These are phyloP conservation scores for Sphaceloma murrayae DNA, from an alignment of 2,329 filamentous ascomycete genomes.

Conservation along the genomic window DNA sequence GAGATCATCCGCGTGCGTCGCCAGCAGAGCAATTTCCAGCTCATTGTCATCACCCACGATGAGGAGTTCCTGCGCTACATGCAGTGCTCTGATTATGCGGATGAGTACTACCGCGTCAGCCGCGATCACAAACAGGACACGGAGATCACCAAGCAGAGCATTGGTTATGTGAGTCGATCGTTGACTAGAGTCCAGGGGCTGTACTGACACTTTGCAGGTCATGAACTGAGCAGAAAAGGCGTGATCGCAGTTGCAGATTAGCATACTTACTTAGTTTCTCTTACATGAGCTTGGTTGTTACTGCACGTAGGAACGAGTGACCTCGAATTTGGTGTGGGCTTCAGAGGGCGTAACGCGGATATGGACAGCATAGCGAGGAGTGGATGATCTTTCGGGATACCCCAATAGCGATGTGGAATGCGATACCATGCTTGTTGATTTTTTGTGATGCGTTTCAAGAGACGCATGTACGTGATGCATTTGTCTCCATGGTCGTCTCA, in stretches of 20 bases:
- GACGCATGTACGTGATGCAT: no score
- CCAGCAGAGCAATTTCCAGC: conserved; percentile 88
- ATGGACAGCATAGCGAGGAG: conserved; percentile 8
- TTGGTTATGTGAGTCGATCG: conserved; percentile 29
- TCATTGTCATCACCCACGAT: conserved; percentile 98
- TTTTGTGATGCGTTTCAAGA: conserved; percentile 3
- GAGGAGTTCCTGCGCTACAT: conserved; percentile 91
- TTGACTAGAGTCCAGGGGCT: background rate
- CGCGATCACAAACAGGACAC: conserved; percentile 80
- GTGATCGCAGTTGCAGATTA: no score
- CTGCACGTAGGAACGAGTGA: no score
- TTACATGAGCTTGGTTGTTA: no score
- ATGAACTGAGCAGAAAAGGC: conserved; percentile 13
- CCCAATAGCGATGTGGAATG: conserved; percentile 7
- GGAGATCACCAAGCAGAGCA: conserved; percentile 58
- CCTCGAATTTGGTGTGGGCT: background rate
- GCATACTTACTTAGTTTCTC: background rate
- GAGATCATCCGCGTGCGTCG: conserved; percentile 76
- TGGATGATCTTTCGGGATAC: conserved; percentile 1
- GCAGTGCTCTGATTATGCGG: conserved; percentile 87
- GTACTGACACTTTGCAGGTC: conserved; percentile 9
- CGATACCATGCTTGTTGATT: no score
- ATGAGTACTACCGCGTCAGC: conserved; percentile 80
- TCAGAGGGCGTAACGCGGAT: background rate
- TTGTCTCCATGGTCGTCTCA: conserved; percentile 3